Conservation (phyloP, 2,329 filamentous ascomycete genomes). For the Aspergillus spinulosporus region DNA sequence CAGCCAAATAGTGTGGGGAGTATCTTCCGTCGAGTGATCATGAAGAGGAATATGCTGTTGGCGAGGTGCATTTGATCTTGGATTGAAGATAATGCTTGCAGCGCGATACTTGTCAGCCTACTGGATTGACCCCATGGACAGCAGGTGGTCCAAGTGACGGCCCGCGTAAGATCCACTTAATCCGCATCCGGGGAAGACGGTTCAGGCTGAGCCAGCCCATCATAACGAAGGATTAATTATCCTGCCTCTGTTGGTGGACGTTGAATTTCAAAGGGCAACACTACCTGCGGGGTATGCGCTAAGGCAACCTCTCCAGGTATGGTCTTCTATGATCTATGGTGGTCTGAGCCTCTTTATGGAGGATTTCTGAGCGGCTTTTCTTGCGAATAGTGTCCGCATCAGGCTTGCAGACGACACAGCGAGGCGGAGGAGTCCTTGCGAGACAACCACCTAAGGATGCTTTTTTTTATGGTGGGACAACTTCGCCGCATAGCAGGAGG, state of each 20-base stretch:
- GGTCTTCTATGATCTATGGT: background rate
- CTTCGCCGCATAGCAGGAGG: background rate
- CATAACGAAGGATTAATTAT: constrained; percentile 1
- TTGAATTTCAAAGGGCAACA: background rate
- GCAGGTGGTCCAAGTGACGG: constrained; percentile 10
- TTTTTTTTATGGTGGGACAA: constrained; percentile 1
- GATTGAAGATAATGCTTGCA: constrained; percentile 1
- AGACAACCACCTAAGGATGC: background rate
- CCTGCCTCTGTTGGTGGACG: background rate
- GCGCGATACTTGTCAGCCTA: background rate
- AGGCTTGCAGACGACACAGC: background rate
- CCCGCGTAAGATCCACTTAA: constrained; percentile 14
- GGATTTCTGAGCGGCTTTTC: background rate
- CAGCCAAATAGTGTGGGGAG: constrained; percentile 4
- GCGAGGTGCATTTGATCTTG: background rate
- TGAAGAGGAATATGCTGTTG: background rate
- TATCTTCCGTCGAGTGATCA: background rate
- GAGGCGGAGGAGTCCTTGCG: background rate
- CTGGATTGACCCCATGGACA: constrained; percentile 7
- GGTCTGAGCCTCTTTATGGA: background rate
- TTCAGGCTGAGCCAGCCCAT: background rate
- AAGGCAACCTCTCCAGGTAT: background rate
- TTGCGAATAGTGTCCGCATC: background rate
- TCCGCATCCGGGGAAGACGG: constrained; percentile 12
- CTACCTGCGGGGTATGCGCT: constrained; percentile 6